These are phyloP conservation scores for Trichomonas gallinae DNA, from an alignment of 208 protist genomes.

Conservation along the genomic window DNA sequence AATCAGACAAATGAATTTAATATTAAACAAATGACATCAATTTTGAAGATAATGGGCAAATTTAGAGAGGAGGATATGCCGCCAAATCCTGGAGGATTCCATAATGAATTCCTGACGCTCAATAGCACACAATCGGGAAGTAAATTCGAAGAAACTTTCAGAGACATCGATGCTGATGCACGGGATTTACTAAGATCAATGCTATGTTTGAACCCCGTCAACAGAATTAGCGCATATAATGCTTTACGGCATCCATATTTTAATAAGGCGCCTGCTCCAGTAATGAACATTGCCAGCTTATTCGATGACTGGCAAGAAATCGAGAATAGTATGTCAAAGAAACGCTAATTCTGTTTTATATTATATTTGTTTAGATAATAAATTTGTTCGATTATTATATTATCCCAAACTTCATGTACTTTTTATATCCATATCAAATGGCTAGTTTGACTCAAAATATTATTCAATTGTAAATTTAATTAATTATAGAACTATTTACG, in stretches of 20 bases:
- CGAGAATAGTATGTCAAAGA: not conserved
- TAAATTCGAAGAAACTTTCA: not conserved
- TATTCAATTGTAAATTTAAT: no score
- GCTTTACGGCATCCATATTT: slow-evolving; percentile 32
- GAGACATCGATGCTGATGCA: slow-evolving; percentile 49
- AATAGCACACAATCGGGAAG: not conserved
- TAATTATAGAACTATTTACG: no score
- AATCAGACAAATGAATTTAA: not conserved
- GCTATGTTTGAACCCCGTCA: slow-evolving; percentile 41
- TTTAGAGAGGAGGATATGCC: not conserved
- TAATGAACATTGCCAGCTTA: not conserved
- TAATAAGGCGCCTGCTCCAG: not conserved
- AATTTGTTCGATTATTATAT: no score
- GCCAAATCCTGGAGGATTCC: not conserved
- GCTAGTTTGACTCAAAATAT: no score
- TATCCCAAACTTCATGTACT: no score
- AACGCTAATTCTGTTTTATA: not conserved
- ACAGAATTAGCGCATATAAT: slow-evolving; percentile 41
- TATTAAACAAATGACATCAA: not conserved
- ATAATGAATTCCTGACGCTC: not conserved
- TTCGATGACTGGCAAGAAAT: not conserved
- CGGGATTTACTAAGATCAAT: slow-evolving; percentile 48
- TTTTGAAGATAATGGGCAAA: not conserved
- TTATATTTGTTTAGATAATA: not conserved
- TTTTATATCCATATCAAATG: no score